phyloP scores from a whole-genome alignment of 2,329 filamentous ascomycete species.

The Endothia cerciana region DNA sequence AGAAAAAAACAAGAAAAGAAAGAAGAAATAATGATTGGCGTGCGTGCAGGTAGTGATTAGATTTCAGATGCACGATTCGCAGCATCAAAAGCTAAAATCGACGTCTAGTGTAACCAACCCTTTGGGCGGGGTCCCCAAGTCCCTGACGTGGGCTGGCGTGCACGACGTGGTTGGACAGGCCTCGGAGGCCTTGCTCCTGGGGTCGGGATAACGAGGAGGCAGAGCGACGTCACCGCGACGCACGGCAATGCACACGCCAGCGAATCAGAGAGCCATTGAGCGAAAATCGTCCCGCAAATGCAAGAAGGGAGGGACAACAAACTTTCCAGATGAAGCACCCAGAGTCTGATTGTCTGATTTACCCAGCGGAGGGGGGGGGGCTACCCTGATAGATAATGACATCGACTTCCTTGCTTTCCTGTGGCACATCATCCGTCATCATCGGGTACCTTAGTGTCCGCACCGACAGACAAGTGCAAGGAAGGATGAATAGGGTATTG shows the following conservation, averaged over 20 bases:
- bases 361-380: neutral
- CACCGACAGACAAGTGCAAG: neutral
- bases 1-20: too few relatives aligned
- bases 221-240: conserved; percentile 18
- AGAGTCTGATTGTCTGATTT: conserved; percentile 6
- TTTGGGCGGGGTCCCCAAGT: neutral
- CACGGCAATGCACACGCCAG: conserved; percentile 5
- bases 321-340: neutral
- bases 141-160: neutral
- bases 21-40: too few relatives aligned
- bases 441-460: neutral
- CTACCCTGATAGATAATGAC: conserved; percentile 14
- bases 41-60: too few relatives aligned
- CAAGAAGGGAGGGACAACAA: conserved; percentile 6
- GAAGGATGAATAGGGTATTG: too few relatives aligned
- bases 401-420: conserved; percentile 4
- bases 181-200: conserved; percentile 3
- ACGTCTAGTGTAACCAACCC: neutral
- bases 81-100: too few relatives aligned
- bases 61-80: too few relatives aligned
- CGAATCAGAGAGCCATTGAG: conserved; percentile 8
- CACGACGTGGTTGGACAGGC: neutral
- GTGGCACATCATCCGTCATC: conserved; percentile 2
- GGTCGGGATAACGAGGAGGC: conserved; percentile 1
- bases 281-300: conserved; percentile 13